Evolutionary conservation across 495 filamentous ascomycete genomes (phyloP).

Genomic region (Margaritispora aquatica): DNA sequence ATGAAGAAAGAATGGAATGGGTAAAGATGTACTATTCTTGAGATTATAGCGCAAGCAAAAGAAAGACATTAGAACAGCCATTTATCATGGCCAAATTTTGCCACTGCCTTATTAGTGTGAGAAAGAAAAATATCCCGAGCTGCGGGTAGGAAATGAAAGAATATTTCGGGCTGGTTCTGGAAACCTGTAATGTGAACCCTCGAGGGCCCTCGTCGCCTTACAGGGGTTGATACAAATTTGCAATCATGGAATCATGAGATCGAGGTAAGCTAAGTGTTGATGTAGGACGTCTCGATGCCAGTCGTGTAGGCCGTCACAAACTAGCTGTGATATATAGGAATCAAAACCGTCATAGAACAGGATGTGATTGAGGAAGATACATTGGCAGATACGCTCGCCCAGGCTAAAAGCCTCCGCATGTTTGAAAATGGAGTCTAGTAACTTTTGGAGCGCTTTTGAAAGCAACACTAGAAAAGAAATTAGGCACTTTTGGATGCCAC

Average conservation of each 20-base stretch:
- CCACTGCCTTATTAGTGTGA: too few relatives aligned
- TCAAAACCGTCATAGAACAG: background rate
- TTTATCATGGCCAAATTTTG: too few relatives aligned
- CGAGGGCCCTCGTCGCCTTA: too few relatives aligned
- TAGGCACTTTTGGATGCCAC: slow-evolving; percentile 1
- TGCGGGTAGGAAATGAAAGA: too few relatives aligned
- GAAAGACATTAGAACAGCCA: too few relatives aligned
- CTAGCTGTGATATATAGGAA: background rate
- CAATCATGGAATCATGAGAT: background rate
- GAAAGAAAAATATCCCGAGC: too few relatives aligned
- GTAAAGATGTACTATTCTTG: too few relatives aligned
- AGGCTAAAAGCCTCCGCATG: slow-evolving; percentile 4
- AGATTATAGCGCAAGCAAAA: too few relatives aligned
- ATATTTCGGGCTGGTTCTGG: too few relatives aligned
- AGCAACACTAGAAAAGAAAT: slow-evolving; percentile 13
- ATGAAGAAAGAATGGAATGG: too few relatives aligned
- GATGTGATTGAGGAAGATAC: slow-evolving; percentile 3
- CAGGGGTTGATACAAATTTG: too few relatives aligned
- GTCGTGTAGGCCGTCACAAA: background rate
- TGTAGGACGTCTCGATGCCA: background rate
- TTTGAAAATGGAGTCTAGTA: slow-evolving; percentile 19
- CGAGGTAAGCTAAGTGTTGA: background rate
- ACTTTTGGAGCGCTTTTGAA: slow-evolving; percentile 18
- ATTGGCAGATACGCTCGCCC: slow-evolving; percentile 13
- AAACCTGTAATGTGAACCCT: too few relatives aligned